phyloP scores from a whole-genome alignment of 2,329 filamentous ascomycete genomes.

The Venturia oleaginea region DNA sequence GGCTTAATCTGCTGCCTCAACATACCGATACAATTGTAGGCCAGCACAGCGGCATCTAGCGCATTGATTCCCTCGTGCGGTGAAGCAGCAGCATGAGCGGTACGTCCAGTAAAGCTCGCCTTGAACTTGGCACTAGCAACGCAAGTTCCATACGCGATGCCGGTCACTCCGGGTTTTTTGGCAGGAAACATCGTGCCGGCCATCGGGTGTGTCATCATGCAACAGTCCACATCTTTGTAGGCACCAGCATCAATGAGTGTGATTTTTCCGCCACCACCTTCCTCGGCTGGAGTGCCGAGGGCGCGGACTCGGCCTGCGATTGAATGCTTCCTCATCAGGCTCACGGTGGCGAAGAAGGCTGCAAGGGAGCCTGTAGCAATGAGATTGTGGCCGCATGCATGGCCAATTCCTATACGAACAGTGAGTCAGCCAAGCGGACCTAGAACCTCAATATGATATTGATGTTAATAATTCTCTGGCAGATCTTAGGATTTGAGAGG shows the following conservation, averaged over 20 bases:
- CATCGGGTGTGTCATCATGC: conserved; percentile 22
- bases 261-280: conserved; percentile 45
- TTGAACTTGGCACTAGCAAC: conserved; percentile 16
- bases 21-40: conserved; percentile 27
- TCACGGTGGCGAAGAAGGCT: conserved; percentile 39
- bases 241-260: conserved; percentile 37
- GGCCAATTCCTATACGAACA: too few relatives aligned
- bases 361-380: conserved; percentile 43
- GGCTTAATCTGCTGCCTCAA: conserved; percentile 29
- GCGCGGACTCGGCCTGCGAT: conserved; percentile 39
- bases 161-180: conserved; percentile 21
- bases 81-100: conserved; percentile 31
- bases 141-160: conserved; percentile 13
- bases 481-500: too few relatives aligned
- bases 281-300: conserved; percentile 47
- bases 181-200: conserved; percentile 17
- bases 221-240: conserved; percentile 31
- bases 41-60: conserved; percentile 29
- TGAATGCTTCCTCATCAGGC: conserved; percentile 32
- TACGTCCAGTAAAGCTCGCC: conserved; percentile 20
- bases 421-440: too few relatives aligned
- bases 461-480: too few relatives aligned
- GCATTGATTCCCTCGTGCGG: conserved; percentile 34
- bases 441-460: too few relatives aligned
- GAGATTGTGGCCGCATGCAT: conserved; percentile 48